Base-by-base conservation (phyloP, 805 yeast species). In the Debaryomyces castellii region DNA sequence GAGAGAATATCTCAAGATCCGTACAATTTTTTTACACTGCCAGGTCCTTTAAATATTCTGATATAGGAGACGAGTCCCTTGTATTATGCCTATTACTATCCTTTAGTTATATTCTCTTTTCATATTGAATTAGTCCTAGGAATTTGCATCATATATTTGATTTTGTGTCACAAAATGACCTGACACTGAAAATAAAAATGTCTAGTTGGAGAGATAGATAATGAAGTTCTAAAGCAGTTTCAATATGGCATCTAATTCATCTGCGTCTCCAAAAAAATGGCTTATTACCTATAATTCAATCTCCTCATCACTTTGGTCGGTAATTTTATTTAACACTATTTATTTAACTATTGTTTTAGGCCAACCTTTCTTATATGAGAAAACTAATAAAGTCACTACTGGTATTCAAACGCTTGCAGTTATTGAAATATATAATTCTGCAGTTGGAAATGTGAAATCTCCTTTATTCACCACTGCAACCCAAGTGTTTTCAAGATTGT, bases 401-500 rank as follows among this genome's bases (percentile, higher is more conserved):
- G 62, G 71, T 39, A 80, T 91, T 41, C 99, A 92, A 69, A 76
- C 87, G 16, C 69, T 82, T 40, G 98, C 98, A 0, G 52, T 89
- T 1, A 75, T 88, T 42, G 99, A 92, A 64, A 78, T 92, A 18
- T 74, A 81, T 58, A 94, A 92, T 63, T 79, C 96, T 1, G 73
- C 81, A 2, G 63, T 80, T 1, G 97, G 97, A 0, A 73, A 85
- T 40, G 98, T 94, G 30, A 81, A 85, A 54, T 85, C 97, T 7
- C 96, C 97, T 2, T 52, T 91, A 5, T 54, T 85, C 45, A 94
- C 97, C 24, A 89, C 97, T 0, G 76, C 74, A 12, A 83, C 91
- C 59, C 99, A 94, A 67, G 96, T 94, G 1, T 77, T 85, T 5
- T 90, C 97, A 10, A 78, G 99, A 51, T 64, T 91, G 43, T 69